Conservation (phyloP, 495 filamentous ascomycete species). For the Parathielavia hyrcaniae region DNA sequence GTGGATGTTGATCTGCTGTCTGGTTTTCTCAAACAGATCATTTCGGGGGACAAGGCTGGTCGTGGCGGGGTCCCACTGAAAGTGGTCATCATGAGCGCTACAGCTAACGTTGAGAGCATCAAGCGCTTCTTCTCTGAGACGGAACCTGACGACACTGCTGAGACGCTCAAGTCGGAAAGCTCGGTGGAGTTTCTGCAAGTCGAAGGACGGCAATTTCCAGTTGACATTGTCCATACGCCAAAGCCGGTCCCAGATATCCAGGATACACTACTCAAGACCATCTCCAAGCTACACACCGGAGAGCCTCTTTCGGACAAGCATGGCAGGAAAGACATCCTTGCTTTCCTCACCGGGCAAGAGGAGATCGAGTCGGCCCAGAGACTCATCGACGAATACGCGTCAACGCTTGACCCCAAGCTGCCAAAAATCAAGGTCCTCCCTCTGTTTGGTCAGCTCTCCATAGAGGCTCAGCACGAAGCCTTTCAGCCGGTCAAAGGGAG, state of each 20-base stretch:
- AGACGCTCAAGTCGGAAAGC: constrained; percentile 2
- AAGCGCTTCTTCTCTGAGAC: constrained; percentile 60
- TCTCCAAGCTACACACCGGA: constrained; percentile 83
- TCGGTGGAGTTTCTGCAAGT: constrained; percentile 58
- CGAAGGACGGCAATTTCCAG: constrained; percentile 81
- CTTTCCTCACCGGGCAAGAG: constrained; percentile 91
- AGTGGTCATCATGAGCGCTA: constrained; percentile 94
- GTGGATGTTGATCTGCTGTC: constrained; percentile 89
- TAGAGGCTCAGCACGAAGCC: constrained; percentile 73
- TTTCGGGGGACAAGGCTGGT: constrained; percentile 52
- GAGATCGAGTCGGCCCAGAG: constrained; percentile 78
- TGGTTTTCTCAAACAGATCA: constrained; percentile 76
- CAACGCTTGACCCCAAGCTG: constrained; percentile 60
- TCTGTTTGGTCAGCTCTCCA: constrained; percentile 48
- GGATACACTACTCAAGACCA: constrained; percentile 68
- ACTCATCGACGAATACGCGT: constrained; percentile 72
- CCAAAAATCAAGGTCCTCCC: constrained; percentile 58
- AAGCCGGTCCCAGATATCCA: constrained; percentile 78
- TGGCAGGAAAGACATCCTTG: constrained; percentile 62
- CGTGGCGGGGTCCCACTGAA: constrained; percentile 71
- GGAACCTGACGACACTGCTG: constrained; percentile 1
- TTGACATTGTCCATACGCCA: constrained; percentile 69
- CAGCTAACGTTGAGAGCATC: constrained; percentile 75
- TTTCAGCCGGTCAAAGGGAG: constrained; percentile 69
- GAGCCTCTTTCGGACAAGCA: constrained; percentile 73